A percentile compares a stretch with the other conserved stretches of the same genome.
These are phyloP conservation scores for Ophiostoma himal-ulmi DNA, from an alignment of 2,329 filamentous ascomycete genomes.

Conservation along the genomic window DNA sequence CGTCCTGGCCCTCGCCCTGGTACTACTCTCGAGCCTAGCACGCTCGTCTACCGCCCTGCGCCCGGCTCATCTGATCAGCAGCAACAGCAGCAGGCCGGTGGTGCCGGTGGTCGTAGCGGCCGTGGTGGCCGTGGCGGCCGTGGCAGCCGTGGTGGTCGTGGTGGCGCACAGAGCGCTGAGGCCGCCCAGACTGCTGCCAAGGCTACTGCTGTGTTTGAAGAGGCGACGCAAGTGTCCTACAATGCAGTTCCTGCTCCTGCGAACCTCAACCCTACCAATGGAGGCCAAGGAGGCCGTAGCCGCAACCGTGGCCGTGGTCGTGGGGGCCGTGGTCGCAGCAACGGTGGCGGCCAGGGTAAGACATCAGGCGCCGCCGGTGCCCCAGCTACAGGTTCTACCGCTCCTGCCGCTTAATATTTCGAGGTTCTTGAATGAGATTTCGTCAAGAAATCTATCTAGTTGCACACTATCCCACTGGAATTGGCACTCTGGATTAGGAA, in stretches of 20 bases:
- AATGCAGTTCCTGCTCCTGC: conserved; percentile 57
- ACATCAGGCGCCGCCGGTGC: neutral
- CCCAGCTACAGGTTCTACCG: neutral
- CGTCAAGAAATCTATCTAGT: neutral
- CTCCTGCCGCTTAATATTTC: neutral
- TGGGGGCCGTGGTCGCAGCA: conserved; percentile 37
- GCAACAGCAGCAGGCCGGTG: conserved; percentile 22
- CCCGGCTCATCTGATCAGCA: conserved; percentile 19
- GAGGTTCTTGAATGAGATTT: neutral
- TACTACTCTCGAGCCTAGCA: conserved; percentile 45
- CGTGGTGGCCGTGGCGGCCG: conserved; percentile 17
- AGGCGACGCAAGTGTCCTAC: conserved; percentile 38
- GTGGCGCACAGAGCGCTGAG: conserved; percentile 4
- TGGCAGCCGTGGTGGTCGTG: conserved; percentile 18
- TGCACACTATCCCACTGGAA: neutral
- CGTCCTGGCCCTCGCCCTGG: conserved; percentile 29
- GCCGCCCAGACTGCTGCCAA: neutral
- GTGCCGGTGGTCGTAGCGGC: conserved; percentile 16
- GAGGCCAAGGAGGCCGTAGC: conserved; percentile 36
- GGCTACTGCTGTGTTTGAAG: conserved; percentile 27
- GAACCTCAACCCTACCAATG: conserved; percentile 44
- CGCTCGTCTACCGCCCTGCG: conserved; percentile 45
- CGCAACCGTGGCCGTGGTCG: conserved; percentile 37
- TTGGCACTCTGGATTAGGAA: neutral
- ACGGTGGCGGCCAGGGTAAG: conserved; percentile 24